phyloP scores from a whole-genome alignment of 1,139 yeast species.

The Zygoascus sp. region DNA sequence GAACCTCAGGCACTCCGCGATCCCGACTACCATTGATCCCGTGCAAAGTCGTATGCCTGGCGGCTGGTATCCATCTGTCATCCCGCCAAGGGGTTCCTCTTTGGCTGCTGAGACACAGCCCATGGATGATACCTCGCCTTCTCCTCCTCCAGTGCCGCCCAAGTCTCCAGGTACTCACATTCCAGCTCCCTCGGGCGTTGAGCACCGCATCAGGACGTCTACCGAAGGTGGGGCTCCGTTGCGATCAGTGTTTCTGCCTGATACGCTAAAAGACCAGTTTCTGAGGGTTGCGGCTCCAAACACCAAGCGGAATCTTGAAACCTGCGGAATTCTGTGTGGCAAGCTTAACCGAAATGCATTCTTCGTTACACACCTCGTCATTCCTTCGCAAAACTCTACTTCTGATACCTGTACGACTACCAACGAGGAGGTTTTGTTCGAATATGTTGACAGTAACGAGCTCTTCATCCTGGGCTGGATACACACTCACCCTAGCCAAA shows the following conservation, averaged over 20 bases:
- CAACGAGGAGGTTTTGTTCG: conserved; percentile 52
- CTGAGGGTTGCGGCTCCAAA: conserved; percentile 44
- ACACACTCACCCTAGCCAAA: conserved; percentile 64
- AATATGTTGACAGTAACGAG: conserved; percentile 48
- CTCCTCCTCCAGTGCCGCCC: conserved; percentile 21
- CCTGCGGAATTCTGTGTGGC: conserved; percentile 62
- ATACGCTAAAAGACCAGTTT: conserved; percentile 40
- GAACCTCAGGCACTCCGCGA: conserved; percentile 3
- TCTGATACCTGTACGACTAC: conserved; percentile 54
- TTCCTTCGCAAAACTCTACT: conserved; percentile 58
- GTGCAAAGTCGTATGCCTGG: not conserved
- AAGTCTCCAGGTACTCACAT: conserved; percentile 10
- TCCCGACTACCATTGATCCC: not conserved
- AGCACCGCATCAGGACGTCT: conserved; percentile 40
- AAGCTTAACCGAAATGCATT: conserved; percentile 52
- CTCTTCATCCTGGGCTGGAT: conserved; percentile 63
- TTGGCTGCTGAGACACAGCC: conserved; percentile 13
- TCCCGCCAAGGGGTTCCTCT: not conserved
- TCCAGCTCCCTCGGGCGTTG: conserved; percentile 15
- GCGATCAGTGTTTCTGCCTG: conserved; percentile 48
- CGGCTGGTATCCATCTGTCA: conserved; percentile 2
- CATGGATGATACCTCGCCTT: not conserved
- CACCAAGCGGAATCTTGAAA: conserved; percentile 49
- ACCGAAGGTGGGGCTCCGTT: conserved; percentile 53
- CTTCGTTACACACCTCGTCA: conserved; percentile 52